Conservation (phyloP, 148 eudicot species). For the Nepenthes gracilis region DNA sequence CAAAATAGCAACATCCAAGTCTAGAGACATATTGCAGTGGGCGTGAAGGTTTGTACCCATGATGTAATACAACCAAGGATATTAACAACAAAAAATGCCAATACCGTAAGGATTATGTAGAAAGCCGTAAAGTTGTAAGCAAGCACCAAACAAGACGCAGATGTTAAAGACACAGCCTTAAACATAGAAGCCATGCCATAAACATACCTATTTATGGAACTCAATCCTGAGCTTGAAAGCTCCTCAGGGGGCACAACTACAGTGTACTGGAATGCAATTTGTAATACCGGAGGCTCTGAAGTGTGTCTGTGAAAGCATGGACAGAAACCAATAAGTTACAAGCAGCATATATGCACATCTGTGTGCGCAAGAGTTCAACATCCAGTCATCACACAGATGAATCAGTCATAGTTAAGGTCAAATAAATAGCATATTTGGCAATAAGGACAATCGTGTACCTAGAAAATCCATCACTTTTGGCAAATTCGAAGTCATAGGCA, state of each 20-base stretch:
- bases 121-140: no score
- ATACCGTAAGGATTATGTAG: no score
- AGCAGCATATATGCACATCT: neutral
- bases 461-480: constrained; percentile 68
- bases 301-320: constrained; percentile 41
- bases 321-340: constrained; percentile 2
- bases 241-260: constrained; percentile 89
- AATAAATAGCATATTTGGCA: neutral
- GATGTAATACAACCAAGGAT: no score
- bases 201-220: constrained; percentile 67
- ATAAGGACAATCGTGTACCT: constrained; percentile 30
- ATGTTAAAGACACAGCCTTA: neutral
- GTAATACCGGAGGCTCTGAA: constrained; percentile 73
- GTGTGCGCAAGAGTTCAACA: neutral
- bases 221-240: constrained; percentile 43
- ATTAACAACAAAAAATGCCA: no score
- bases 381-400: neutral
- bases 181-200: no score
- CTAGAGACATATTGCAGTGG: no score
- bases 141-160: no score
- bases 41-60: no score
- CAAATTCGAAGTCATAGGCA: constrained; percentile 93
- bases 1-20: no score
- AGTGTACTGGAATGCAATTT: constrained; percentile 91
- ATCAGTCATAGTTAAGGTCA: neutral